Conservation (phyloP, 1,139 yeast genomes). For the Zygosaccharomyces pseudobailii region DNA sequence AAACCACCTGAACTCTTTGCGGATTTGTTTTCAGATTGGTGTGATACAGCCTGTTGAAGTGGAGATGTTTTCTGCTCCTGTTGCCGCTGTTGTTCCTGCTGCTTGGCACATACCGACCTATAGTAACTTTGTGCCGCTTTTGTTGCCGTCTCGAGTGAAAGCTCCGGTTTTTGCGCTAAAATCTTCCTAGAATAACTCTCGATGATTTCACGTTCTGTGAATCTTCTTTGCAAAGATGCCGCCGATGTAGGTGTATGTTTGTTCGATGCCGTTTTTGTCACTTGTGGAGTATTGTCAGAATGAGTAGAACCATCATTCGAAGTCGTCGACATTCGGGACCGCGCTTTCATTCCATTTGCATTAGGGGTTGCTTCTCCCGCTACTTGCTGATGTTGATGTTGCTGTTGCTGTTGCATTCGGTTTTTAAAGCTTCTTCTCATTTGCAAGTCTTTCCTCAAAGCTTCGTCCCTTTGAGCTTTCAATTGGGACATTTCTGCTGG, state of each 20-base stretch:
- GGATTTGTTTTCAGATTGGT: conserved; percentile 5
- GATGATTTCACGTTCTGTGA: conserved; percentile 30
- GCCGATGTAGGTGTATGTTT: conserved; percentile 12
- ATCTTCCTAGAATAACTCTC: conserved; percentile 31
- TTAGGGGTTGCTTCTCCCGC: neutral
- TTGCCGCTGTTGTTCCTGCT: conserved; percentile 17
- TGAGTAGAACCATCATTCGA: neutral
- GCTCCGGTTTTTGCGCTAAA: conserved; percentile 30
- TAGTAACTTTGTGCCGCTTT: conserved; percentile 34
- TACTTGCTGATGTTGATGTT: conserved; percentile 23
- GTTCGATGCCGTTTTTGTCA: conserved; percentile 8
- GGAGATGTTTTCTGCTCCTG: conserved; percentile 15
- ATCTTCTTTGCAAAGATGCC: conserved; percentile 15
- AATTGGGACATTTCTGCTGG: conserved; percentile 79
- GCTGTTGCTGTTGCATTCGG: conserved; percentile 24
- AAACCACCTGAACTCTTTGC: conserved; percentile 1
- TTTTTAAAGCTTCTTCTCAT: conserved; percentile 32
- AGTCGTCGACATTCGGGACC: neutral
- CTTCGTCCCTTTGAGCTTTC: conserved; percentile 80
- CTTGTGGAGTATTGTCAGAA: conserved; percentile 3
- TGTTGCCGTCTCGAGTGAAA: conserved; percentile 31
- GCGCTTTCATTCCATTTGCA: neutral
- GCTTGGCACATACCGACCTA: conserved; percentile 14
- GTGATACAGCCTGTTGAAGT: conserved; percentile 3
- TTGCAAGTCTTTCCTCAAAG: conserved; percentile 43